A percentile compares a stretch with the other conserved stretches of the same genome.
These are phyloP conservation scores for Hypericum androsaemum DNA, from an alignment of 345 rosid species.

Conservation along the genomic window DNA sequence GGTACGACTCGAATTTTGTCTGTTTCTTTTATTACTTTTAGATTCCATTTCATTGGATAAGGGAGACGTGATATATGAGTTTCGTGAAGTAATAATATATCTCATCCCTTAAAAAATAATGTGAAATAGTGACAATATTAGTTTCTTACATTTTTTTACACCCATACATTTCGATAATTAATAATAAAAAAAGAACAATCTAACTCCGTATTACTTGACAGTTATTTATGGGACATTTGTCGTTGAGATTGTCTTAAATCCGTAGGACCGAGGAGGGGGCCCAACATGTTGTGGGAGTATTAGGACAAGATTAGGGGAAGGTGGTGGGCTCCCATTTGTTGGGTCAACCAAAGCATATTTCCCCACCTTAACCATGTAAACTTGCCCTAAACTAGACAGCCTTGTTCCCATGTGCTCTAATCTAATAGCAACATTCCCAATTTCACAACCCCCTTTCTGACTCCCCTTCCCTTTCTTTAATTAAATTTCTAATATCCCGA, in stretches of 20 bases:
- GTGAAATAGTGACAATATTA: no score
- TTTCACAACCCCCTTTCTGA: slow-evolving; percentile 25
- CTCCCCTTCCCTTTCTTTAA: slow-evolving; percentile 5
- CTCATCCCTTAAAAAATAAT: no score
- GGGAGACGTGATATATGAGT: no score
- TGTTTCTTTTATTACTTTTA: no score
- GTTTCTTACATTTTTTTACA: no score
- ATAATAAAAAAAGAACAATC: no score
- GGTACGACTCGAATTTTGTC: no score
- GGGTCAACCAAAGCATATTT: slow-evolving; percentile 46
- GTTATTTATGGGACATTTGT: no score
- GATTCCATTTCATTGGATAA: no score
- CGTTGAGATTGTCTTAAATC: neutral
- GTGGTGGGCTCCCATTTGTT: slow-evolving; percentile 43
- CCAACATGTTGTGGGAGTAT: slow-evolving; percentile 51
- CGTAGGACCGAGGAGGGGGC: slow-evolving; percentile 29
- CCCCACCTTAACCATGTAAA: slow-evolving; percentile 47
- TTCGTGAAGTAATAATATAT: no score
- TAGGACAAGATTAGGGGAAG: slow-evolving; percentile 54
- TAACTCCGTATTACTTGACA: no score
- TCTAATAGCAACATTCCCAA: slow-evolving; percentile 70
- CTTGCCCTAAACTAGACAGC: slow-evolving; percentile 46
- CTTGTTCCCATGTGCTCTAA: slow-evolving; percentile 79
- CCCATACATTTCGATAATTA: no score
- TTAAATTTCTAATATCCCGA: slow-evolving; percentile 1